Evolutionary conservation across 495 filamentous ascomycete genomes (phyloP), one percentile per base, ranked within the genome.

Genomic region (Hypoxylon perforatum): DNA sequence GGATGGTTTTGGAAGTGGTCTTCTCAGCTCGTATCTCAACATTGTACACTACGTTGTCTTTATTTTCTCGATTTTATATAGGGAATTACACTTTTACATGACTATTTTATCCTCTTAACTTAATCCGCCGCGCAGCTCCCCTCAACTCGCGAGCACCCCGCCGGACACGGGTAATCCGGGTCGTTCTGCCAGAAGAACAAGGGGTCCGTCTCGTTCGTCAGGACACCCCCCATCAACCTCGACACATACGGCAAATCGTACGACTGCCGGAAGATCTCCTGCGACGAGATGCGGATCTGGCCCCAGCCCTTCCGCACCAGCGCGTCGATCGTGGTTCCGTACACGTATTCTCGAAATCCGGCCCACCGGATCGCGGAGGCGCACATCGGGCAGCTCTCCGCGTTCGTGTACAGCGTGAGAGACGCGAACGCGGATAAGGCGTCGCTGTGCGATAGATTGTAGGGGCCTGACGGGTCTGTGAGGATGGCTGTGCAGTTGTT

Each of bases 361-460:
- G 84, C 74, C 79, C 81, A 85, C 0, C 84, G 78, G 54, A 86
- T 84, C 1, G 82, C 84, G 2, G 82, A 78, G 0, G 85, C 84
- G 64, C 85, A 87, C 83, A 86, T 87, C 7, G 83, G 82, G 70
- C 85, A 87, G 54, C 79, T 80, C 65, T 86, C 83, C 4, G 79
- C 83, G 69, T 83, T 86, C 7, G 84, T 87, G 72, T 87, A 87
- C 4, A 86, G 71, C 8, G 77, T 75, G 15, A 87, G 63, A 33
- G 78, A 55, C n/a, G 65, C 42, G 53, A 82, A 86, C 15, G 83
- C 84, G 18, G 63, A 73, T 10, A 77, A 46, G 0, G 80, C 76
- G 52, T 76, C 78, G 15, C 73, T 44, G 0, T 78, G 59, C 4
- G 52, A 76, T 14, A 86, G 67, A 10, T 75, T 78, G 66, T 82